Evolutionary conservation across 345 rosid genomes (phyloP), one percentile per base, ranked within the genome.

Genomic region (Bruguiera parviflora): DNA sequence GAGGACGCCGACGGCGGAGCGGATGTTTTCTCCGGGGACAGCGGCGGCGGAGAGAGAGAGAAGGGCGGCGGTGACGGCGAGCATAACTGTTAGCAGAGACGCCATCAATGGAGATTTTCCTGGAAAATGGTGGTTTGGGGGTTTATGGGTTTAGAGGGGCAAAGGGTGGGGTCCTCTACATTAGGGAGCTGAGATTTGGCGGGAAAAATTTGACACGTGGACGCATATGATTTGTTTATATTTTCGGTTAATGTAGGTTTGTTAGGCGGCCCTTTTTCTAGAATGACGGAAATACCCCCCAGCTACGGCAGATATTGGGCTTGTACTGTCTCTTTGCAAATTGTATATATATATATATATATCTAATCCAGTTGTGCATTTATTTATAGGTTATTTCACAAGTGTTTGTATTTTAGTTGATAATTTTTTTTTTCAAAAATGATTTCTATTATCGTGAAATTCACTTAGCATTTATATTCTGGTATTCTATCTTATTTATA

Each of bases 91-190:
- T 55, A 69, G 31, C 29, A 16, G 61, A 49, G 73, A 6, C 5
- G 80, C 84, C 84, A 80, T 83, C 63, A 61, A 49, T 10, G 64
- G 51, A 53, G 65, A 10, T 69, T 37, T 53, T 49, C 31, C 53
- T 60, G 32, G 33, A 22, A 61, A 25, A 10, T 22, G 53, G 32
- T 33, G 18, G 61, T 39, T 55, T 27, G 8, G 18, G 18, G 55
- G 57, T 16, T 24, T 58, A 13, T 6, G 18, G 58, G 33, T 35
- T 39, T 31, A 10, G 68, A 5, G 29, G 5, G 68, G 19, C 25
- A 6, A 25, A 8, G 21, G 27, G 3, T 2, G 1, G 7, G n/a
- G 20, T 61, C 5, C 10, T 20, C 11, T 5, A 13, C 0, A 20
- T 0, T 5, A 5, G 29, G 20, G 6, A 55, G 6, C 10, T 21